Conservation (phyloP, 768 basidiomycete genomes). For the Sistotremastrum suecicum region DNA sequence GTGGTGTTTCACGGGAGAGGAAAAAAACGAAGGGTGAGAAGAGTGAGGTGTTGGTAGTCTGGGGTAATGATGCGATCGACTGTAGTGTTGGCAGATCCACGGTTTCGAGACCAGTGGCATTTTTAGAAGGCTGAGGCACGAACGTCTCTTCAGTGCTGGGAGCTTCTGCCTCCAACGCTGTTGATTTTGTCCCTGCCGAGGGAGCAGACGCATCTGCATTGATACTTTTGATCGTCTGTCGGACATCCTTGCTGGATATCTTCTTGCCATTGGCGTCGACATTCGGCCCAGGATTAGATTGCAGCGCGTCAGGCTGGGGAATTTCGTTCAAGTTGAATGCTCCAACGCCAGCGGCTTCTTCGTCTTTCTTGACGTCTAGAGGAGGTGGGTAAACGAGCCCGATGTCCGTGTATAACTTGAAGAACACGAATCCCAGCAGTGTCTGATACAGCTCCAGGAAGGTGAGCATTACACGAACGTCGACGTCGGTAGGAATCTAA, state of each 20-base stretch:
- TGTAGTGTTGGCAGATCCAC: constrained; percentile 54
- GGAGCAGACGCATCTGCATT: constrained; percentile 15
- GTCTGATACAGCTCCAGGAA: constrained; percentile 98
- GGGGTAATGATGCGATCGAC: constrained; percentile 45
- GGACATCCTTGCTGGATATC: constrained; percentile 42
- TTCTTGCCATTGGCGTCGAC: constrained; percentile 25
- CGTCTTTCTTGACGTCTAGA: constrained; percentile 69
- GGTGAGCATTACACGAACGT: constrained; percentile 94
- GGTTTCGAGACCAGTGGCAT: constrained; percentile 21
- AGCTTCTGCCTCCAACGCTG: constrained; percentile 23
- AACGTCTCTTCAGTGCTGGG: not conserved
- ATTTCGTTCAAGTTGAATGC: constrained; percentile 63
- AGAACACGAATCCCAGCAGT: constrained; percentile 86
- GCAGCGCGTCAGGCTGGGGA: constrained; percentile 13
- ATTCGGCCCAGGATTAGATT: constrained; percentile 15
- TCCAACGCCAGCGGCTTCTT: constrained; percentile 74
- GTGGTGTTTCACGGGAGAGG: constrained; percentile 84
- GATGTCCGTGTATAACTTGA: constrained; percentile 94
- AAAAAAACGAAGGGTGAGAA: constrained; percentile 86
- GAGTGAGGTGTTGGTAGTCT: constrained; percentile 41
- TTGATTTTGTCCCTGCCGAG: constrained; percentile 36
- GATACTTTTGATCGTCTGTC: constrained; percentile 35
- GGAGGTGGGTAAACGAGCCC: constrained; percentile 94
- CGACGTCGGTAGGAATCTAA: constrained; percentile 88
- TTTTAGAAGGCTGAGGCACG: constrained; percentile 17